Evolutionary conservation across 495 filamentous ascomycete species (phyloP), one percentile per base, ranked within the genome.

Genomic region (Parachaetomium inaequale): DNA sequence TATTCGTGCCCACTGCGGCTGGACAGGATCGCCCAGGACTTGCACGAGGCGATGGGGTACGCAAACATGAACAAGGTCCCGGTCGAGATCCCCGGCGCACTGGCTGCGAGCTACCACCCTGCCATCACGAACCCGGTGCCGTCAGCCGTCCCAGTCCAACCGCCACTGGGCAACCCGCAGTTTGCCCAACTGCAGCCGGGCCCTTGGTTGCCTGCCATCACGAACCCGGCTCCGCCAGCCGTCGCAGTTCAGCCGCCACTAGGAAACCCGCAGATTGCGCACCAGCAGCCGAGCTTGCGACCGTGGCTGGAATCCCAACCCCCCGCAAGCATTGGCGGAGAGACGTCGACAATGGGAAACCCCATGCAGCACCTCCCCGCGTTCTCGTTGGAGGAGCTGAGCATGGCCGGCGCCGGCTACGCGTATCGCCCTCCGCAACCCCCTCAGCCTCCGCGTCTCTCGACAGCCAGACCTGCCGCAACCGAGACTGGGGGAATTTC

Each of bases 1-100:
- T 70, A 70, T 14, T 43, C 26, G 4, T 59, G 21, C 4, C 17
- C 38, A 10, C 62, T 57, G 19, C 63, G 26, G 3, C 59, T 73
- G 8, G 69, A 73, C 45, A 28, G 15, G 26, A 45, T 70, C 7
- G 69, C 68, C 7, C 49, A 55, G 19, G 23, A 49, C n/a, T 59
- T 73, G 4, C 55, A 61, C 2, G 11, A 55, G 4, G 61, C 61
- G 7, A 72, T 73, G 71, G 59, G 68, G 28, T 26, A 55, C 17
- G 58, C 66, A 11, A 73, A 72, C 42, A 56, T 64, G 65, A 26
- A 36, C 17, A 52, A 49, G 21, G 50, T 68, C 7, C 63, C 71
- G n/a, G 31, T 70, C 38, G 71, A 72, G 42, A 14, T 73, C 3
- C 65, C 62, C 23, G 40, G 58, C 19, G 68, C 67, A 7, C 19